Base-by-base conservation (phyloP, 352 stramenopile genomes). In the Phytophthora melonis region DNA sequence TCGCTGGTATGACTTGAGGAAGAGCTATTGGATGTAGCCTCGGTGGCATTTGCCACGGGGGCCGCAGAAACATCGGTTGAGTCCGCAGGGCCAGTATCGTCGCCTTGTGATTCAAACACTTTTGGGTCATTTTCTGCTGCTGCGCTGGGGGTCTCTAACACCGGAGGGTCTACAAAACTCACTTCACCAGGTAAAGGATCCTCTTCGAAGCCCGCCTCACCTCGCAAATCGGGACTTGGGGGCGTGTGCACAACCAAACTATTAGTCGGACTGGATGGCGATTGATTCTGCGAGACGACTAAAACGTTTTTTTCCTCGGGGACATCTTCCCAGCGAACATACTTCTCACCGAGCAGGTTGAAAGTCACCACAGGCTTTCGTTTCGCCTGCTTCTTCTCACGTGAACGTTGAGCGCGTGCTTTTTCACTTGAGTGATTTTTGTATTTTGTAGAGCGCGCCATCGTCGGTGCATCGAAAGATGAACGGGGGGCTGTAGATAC, bases 291-390 rank as follows among this genome's bases (percentile, higher is more conserved):
- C 3, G 19, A 34, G n/a, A 4, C 3, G 0, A n/a, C 8, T 41
- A 36, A 34, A 8, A 34, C 30, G 30, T 9, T 36, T 41, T 50
- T 2, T 10, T 77, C 39, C 50, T 68, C 7, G 55, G 49, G 43
- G 3, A 43, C 30, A 32, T 70, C 43, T 14, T 87, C 73, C 84
- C 84, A 93, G 21, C 75, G 81, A 63, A 92, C 78, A 8, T 70
- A 80, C 43, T 91, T 92, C 56, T 93, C 87, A 5, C 87, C 87
- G 5, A 93, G 74, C 18, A 86, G 75, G 55, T 92, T 93, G 63
- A 91, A 93, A 0, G 80, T 79, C 6, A 93, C 77, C 25, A 92
- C 73, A 8, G 83, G 59, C 32, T 84, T 82, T 11, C 70, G 78
- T 39, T 67, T 63, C 8, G 41, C 27, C 53, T 77, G 57, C 1